Percentiles rank a stretch among this genome's conserved stretches.
phyloP scores from a whole-genome alignment of 306 rosid genomes.

The Vigna reflexopilosa region DNA sequence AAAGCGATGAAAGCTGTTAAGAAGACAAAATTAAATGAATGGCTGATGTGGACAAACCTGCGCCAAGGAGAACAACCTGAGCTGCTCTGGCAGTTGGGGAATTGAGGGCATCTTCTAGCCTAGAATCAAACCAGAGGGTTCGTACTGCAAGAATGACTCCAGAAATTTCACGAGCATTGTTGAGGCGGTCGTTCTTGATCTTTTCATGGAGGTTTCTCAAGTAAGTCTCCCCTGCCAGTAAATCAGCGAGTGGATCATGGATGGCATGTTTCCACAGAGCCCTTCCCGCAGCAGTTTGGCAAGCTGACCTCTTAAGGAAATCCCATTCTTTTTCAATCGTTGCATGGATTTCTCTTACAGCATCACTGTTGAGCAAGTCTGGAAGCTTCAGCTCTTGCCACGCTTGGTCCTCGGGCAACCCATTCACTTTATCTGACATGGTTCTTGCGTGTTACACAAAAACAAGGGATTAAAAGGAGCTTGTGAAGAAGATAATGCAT shows the following conservation, averaged over 20 bases:
- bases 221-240: conserved; percentile 87
- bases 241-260: conserved; percentile 79
- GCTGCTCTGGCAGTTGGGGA: conserved; percentile 63
- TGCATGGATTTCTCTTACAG: conserved; percentile 70
- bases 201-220: conserved; percentile 83
- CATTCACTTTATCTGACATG: conserved; percentile 75
- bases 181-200: conserved; percentile 78
- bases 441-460: conserved; percentile 42
- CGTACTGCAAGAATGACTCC: conserved; percentile 96
- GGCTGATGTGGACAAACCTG: conserved; percentile 62
- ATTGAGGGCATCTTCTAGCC: conserved; percentile 68
- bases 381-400: conserved; percentile 89
- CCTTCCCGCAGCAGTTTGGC: conserved; percentile 97
- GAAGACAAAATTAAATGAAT: conserved; percentile 34
- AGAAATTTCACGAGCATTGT: conserved; percentile 82
- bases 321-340: conserved; percentile 84
- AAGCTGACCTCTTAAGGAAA: conserved; percentile 77
- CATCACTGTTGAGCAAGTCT: conserved; percentile 60
- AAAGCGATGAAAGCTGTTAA: neutral
- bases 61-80: conserved; percentile 94
- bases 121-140: conserved; percentile 91
- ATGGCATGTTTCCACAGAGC: conserved; percentile 93
- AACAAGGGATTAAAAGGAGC: conserved; percentile 42
- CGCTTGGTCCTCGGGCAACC: conserved; percentile 52
- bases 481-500: conserved; percentile 62